phyloP scores from a whole-genome alignment of 306 rosid species.

The Quercus gilva region DNA sequence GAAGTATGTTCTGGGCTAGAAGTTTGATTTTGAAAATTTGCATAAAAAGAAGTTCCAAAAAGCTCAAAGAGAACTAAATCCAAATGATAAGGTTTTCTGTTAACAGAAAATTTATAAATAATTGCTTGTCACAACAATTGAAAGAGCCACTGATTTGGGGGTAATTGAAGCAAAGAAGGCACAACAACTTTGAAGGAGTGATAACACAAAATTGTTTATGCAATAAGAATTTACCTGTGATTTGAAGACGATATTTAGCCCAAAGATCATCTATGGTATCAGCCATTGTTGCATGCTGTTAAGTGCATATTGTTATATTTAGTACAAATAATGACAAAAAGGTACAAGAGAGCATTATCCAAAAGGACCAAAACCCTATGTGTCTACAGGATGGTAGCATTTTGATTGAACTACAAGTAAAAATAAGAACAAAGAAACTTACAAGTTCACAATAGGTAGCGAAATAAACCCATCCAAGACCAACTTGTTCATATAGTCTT shows the following conservation, averaged over 20 bases:
- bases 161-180: background rate
- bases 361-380: too few relatives aligned
- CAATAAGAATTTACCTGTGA: slow-evolving; percentile 51
- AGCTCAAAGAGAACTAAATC: background rate
- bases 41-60: background rate
- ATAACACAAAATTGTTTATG: background rate
- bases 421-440: too few relatives aligned
- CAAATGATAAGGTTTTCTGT: background rate
- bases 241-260: slow-evolving; percentile 36
- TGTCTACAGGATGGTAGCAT: too few relatives aligned
- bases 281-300: too few relatives aligned
- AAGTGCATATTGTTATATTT: too few relatives aligned
- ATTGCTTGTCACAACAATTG: background rate
- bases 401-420: too few relatives aligned
- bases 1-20: background rate
- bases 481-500: too few relatives aligned
- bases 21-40: background rate
- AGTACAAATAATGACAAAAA: too few relatives aligned
- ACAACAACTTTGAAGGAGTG: background rate
- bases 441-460: too few relatives aligned
- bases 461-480: too few relatives aligned
- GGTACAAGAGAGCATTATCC: too few relatives aligned
- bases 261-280: too few relatives aligned
- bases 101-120: background rate
- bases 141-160: background rate